phyloP scores from a whole-genome alignment of 2,329 filamentous ascomycete genomes.

The Epichloe sp. region DNA sequence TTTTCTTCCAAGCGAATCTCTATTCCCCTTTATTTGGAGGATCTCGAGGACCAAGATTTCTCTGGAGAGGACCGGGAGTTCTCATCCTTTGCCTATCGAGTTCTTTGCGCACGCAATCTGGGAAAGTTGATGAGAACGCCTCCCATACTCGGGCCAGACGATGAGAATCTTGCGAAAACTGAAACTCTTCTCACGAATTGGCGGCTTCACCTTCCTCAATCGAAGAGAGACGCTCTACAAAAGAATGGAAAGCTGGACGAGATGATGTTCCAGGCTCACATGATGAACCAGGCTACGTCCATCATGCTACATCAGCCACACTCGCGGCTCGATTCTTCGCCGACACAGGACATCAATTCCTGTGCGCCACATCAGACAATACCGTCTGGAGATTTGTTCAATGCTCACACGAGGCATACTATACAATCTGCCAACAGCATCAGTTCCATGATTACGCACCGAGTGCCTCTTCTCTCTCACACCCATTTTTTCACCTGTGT shows the following conservation, averaged over 20 bases:
- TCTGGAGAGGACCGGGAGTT: conserved; percentile 56
- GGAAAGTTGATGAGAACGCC: conserved; percentile 56
- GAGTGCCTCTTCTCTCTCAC: conserved; percentile 57
- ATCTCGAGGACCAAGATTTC: conserved; percentile 68
- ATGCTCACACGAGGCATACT: conserved; percentile 65
- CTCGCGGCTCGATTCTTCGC: conserved; percentile 57
- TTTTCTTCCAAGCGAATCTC: conserved; percentile 39
- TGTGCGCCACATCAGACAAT: conserved; percentile 49
- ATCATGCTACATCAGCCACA: conserved; percentile 71
- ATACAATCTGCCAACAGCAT: conserved; percentile 68
- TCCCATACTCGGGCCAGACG: conserved; percentile 36
- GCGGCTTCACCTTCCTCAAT: conserved; percentile 62
- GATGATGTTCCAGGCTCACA: conserved; percentile 83
- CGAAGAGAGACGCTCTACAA: conserved; percentile 57
- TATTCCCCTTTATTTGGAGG: conserved; percentile 48
- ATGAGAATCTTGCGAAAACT: conserved; percentile 37
- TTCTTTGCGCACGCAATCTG: conserved; percentile 68
- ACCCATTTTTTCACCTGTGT: conserved; percentile 82
- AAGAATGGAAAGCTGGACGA: conserved; percentile 66
- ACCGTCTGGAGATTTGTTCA: conserved; percentile 38
- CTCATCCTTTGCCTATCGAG: conserved; percentile 75
- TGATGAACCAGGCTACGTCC: conserved; percentile 54
- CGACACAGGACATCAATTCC: conserved; percentile 45
- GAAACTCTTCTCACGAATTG: conserved; percentile 54
- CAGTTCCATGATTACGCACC: conserved; percentile 60